These are phyloP conservation scores for Syncephalastrum racemosum DNA, from an alignment of 371 early-diverging fungal genomes.

Conservation along the genomic window DNA sequence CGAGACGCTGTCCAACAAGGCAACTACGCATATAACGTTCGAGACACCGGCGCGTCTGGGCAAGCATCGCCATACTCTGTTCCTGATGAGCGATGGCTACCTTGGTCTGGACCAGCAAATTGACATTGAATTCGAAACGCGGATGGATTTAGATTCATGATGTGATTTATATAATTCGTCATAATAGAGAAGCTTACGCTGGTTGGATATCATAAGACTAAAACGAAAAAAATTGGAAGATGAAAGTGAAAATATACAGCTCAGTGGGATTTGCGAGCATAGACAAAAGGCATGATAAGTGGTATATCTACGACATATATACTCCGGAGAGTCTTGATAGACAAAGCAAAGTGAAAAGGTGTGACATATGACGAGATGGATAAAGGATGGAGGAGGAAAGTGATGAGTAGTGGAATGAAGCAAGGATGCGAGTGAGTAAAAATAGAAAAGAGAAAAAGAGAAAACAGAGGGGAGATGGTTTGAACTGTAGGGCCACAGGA, in stretches of 20 bases:
- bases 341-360: slow-evolving; percentile 3
- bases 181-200: slow-evolving; percentile 13
- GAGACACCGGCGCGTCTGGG: slow-evolving; percentile 69
- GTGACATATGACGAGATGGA: slow-evolving; percentile 7
- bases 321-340: background rate
- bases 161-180: slow-evolving; percentile 6
- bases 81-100: slow-evolving; percentile 80
- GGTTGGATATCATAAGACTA: slow-evolving; percentile 7
- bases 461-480: background rate
- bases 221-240: slow-evolving; percentile 6
- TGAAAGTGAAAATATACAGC: slow-evolving; percentile 9
- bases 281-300: slow-evolving; percentile 8
- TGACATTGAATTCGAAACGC: slow-evolving; percentile 55
- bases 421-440: slow-evolving; percentile 2
- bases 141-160: slow-evolving; percentile 28
- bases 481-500: slow-evolving; percentile 1
- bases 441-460: background rate
- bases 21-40: slow-evolving; percentile 52
- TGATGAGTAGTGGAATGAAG: background rate
- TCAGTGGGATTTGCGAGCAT: slow-evolving; percentile 7
- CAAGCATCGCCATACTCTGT: slow-evolving; percentile 58
- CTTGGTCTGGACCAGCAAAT: slow-evolving; percentile 73
- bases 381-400: slow-evolving; percentile 3
- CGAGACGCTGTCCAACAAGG: slow-evolving; percentile 40
- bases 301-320: slow-evolving; percentile 10